Conservation (phyloP, 345 rosid genomes). For the Toxicodendron radicans region DNA sequence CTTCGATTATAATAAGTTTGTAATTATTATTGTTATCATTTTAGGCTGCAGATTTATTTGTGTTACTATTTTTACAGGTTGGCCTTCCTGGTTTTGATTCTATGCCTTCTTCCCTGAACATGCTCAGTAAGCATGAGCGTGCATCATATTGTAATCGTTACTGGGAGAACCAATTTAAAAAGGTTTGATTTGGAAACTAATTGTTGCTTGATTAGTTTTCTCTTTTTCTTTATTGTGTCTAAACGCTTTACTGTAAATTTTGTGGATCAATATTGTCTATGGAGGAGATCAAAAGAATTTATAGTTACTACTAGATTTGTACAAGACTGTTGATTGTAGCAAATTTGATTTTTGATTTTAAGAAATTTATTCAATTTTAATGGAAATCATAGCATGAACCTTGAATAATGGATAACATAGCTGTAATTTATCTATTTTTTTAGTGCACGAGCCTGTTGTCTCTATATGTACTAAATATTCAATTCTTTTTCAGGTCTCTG, state of each 20-base stretch:
- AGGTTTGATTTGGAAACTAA: slow-evolving; percentile 51
- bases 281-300: neutral
- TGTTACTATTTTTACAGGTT: slow-evolving; percentile 57
- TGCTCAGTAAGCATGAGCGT: slow-evolving; percentile 96
- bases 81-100: slow-evolving; percentile 99
- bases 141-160: slow-evolving; percentile 98
- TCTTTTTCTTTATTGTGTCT: neutral
- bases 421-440: neutral
- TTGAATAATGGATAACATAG: neutral
- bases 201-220: neutral
- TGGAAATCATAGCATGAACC: neutral
- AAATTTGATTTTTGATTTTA: neutral
- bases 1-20: slow-evolving; percentile 5
- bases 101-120: slow-evolving; percentile 85
- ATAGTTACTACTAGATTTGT: neutral
- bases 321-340: neutral
- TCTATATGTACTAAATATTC: slow-evolving; percentile 14
- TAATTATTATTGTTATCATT: neutral
- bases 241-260: neutral
- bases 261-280: neutral
- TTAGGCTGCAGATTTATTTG: slow-evolving; percentile 20
- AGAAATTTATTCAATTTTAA: neutral
- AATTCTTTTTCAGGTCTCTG: slow-evolving; percentile 62
- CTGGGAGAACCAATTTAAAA: slow-evolving; percentile 91
- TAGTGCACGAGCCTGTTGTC: slow-evolving; percentile 11